These are phyloP conservation scores for Pleurotus pulmonarius DNA, from an alignment of 768 basidiomycete genomes.

Conservation along the genomic window DNA sequence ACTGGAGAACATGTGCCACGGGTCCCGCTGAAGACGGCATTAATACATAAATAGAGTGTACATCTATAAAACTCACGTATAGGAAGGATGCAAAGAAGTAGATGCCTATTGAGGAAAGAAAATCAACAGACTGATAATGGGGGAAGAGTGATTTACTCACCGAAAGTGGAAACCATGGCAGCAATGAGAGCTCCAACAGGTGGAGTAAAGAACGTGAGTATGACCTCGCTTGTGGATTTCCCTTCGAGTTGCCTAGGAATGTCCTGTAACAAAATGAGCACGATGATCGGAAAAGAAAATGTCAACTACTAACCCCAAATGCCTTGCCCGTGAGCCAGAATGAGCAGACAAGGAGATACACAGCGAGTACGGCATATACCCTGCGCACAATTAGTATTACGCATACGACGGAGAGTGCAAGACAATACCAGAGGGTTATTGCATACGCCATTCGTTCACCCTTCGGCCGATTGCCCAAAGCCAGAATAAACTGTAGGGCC, in stretches of 20 bases:
- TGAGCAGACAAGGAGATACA: conserved; percentile 87
- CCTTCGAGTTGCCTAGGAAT: conserved; percentile 50
- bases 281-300: not conserved
- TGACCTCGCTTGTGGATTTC: conserved; percentile 45
- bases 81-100: conserved; percentile 83
- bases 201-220: conserved; percentile 64
- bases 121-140: conserved; percentile 9
- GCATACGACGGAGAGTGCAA: not conserved
- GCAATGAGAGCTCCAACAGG: conserved; percentile 81
- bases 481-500: conserved; percentile 65
- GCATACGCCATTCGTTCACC: conserved; percentile 71
- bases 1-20: conserved; percentile 97
- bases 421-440: conserved; percentile 61
- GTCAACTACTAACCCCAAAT: conserved; percentile 52
- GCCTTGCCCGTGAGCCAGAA: conserved; percentile 79
- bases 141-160: conserved; percentile 28
- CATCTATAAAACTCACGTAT: conserved; percentile 52
- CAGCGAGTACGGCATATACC: conserved; percentile 79
- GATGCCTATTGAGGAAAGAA: conserved; percentile 43
- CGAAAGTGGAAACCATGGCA: conserved; percentile 86
- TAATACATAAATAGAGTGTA: not conserved
- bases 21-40: conserved; percentile 63
- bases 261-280: conserved; percentile 27
- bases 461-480: conserved; percentile 79
- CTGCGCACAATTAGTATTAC: conserved; percentile 35